Base-by-base conservation (phyloP, 1,139 yeast genomes). In the Geotrichum histeridarum region DNA sequence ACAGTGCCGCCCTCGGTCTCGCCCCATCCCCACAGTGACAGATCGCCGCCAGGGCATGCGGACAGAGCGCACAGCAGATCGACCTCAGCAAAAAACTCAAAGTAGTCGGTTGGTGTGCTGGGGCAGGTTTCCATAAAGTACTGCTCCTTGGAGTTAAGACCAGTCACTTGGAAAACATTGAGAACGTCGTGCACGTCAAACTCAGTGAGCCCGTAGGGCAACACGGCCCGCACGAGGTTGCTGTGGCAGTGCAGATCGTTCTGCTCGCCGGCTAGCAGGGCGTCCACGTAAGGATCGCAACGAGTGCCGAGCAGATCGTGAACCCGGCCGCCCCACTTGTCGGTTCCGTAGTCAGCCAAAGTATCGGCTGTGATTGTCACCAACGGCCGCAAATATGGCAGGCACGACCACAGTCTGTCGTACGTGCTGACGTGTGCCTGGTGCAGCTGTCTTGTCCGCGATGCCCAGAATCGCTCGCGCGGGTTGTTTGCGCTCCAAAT, bases 71-170 rank as follows among this genome's bases (percentile, higher is more conserved):
- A 81, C 53, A 83, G 69, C 53, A 82, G 70, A 61, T 83, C 87
- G 48, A 79, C 79, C 64, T 83, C 88, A 1, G 86, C 86, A 68
- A 81, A 83, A 65, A 81, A 74, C 67, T 83, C 87, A 62, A 83
- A 81, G 64, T 79, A 80, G 65, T 83, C 88, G 15, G 75, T 77
- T 39, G 71, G 67, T 31, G 75, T 71, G 2, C 86, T 82, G 2
- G 87, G 87, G 61, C 84, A 80, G 0, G 86, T 78, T 64, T 81
- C 86, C 87, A 82, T 82, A 65, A 80, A 83, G 65, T 83, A 83
- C 65, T 80, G 85, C 62, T 83, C 87, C 61, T 80, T 70, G 58
- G 79, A 82, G 61, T 82, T 80, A 60, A 82, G 73, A 0, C 88
- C 88, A 0, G 87, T 83, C 54, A 82, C 82, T 66, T 83, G 87